Conservation (phyloP, 441 rosid genomes). For the Erodium chrysanthum region DNA sequence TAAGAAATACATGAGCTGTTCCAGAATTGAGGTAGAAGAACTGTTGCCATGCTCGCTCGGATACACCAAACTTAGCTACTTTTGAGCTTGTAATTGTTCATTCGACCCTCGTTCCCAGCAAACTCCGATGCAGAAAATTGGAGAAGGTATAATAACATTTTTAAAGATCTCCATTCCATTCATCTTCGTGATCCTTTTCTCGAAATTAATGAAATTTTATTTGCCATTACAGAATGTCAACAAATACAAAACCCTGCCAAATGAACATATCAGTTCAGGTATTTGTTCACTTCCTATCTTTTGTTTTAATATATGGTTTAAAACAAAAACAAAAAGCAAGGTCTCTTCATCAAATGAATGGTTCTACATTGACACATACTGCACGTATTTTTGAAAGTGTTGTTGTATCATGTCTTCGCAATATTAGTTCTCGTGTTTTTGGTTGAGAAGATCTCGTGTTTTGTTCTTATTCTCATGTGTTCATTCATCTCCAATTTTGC, state of each 20-base stretch:
- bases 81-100: conserved; percentile 24
- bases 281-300: no score
- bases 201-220: no score
- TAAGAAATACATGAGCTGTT: conserved; percentile 56
- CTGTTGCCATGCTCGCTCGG: conserved; percentile 55
- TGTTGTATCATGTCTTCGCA: no score
- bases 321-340: no score
- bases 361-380: no score
- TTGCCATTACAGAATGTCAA: no score
- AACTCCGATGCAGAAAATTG: conserved; percentile 9
- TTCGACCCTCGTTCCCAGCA: conserved; percentile 15
- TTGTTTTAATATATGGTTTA: no score
- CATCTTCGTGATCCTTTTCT: no score
- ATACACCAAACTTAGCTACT: conserved; percentile 41
- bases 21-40: conserved; percentile 80
- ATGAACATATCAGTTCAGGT: no score
- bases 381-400: no score
- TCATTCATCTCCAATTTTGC: conserved; percentile 40
- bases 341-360: no score
- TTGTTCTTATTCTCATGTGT: conserved; percentile 21
- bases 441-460: conserved; percentile 21
- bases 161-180: conserved; percentile 6
- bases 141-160: conserved; percentile 20
- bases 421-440: conserved; percentile 26
- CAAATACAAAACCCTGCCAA: no score